phyloP scores from a whole-genome alignment of 2,329 filamentous ascomycete genomes.

The Exophiala sp. region DNA sequence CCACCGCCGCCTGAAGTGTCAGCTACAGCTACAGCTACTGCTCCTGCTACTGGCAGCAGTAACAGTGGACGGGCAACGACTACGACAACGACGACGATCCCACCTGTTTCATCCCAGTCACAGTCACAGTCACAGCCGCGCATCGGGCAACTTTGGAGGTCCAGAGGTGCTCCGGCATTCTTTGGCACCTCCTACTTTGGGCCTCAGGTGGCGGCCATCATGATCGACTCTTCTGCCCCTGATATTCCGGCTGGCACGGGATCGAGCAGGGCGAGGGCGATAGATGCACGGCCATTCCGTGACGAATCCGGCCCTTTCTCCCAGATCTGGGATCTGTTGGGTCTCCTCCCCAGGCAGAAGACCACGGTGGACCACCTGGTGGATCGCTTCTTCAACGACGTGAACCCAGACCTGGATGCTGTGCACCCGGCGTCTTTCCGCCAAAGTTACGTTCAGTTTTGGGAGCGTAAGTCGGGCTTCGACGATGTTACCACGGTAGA shows the following conservation, averaged over 20 bases:
- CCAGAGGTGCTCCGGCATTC: constrained; percentile 1
- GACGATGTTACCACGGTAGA: constrained; percentile 3
- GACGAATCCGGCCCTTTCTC: constrained; percentile 1
- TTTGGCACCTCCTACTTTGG: constrained; percentile 1
- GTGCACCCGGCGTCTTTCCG: neutral
- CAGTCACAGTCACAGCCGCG: neutral
- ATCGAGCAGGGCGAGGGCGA: neutral
- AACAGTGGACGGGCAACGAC: neutral
- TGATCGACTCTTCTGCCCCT: neutral
- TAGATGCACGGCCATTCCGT: neutral
- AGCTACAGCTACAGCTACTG: no score
- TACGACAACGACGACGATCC: no score
- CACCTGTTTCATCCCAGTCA: neutral
- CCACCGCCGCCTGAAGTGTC: neutral
- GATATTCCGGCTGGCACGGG: neutral
- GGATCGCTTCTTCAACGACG: constrained; percentile 1
- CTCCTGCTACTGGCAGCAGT: no score
- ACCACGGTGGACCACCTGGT: constrained; percentile 1
- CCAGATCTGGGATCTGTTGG: constrained; percentile 3
- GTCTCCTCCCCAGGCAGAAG: neutral
- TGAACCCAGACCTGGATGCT: neutral
- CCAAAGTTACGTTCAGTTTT: constrained; percentile 1
- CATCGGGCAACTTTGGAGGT: constrained; percentile 1
- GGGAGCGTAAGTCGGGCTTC: constrained; percentile 4
- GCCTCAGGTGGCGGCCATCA: constrained; percentile 2